Evolutionary conservation across 805 yeast genomes (phyloP), one percentile per base, ranked within the genome.

Genomic region (Zygotorulaspora sp.): DNA sequence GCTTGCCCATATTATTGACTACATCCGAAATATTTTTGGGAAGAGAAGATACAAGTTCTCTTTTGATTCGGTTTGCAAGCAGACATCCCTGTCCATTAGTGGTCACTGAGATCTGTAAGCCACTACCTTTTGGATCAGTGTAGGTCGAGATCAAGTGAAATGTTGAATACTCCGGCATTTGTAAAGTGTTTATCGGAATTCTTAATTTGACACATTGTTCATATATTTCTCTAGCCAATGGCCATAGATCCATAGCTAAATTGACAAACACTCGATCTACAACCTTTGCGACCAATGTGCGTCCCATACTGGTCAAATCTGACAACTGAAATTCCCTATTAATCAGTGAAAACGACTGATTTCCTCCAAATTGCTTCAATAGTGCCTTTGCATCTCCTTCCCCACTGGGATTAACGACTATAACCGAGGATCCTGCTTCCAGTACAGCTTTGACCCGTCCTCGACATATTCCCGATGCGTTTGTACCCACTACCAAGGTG

Each of bases 31-130:
- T 73, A 50, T 87, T 76, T 3, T 66, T 48, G 0, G 97, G 96
- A 31, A 89, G 64, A 4, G 71, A 61, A 20, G 74, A 67, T 1
- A 77, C 75, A 28, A 86, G 62, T 43, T 84, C 94, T 45, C 97
- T 67, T 50, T 79, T 83, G 50, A 89, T 72, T 49, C 95, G 70
- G 38, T 79, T 75, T 1, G 96, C 95, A 35, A 89, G 66, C 35
- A 86, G 76, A 64, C 97, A 89, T 4, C 97, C 96, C 62, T 83
- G 83, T 0, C 96, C 95, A 17, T 80, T 75, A 0, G 97, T 89
- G 2, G 90, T 78, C 7, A 89, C 76, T 1, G 95, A 94, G 36
- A 89, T 49, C 58, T 84, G 90, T 61, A 89, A 77, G 1, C 66
- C 66, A 35, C 64, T 61, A 13, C 55, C 52, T 35, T 74, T 77